These are phyloP conservation scores for Coriaria nepalensis DNA, from an alignment of 306 rosid species.

Conservation along the genomic window DNA sequence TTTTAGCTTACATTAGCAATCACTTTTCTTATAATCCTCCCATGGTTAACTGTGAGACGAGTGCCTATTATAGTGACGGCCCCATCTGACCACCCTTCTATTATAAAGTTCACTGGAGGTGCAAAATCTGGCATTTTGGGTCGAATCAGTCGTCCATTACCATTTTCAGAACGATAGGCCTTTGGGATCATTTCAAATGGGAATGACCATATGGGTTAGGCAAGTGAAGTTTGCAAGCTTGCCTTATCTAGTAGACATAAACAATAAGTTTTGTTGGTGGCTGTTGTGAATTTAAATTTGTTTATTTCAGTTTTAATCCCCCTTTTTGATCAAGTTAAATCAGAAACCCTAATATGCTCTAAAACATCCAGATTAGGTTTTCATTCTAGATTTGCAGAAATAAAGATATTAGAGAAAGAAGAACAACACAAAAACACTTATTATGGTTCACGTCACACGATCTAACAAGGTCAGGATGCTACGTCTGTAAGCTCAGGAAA, in stretches of 20 bases:
- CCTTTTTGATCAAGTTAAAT: constrained; percentile 37
- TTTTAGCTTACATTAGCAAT: constrained; percentile 40
- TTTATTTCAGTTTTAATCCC: constrained; percentile 51
- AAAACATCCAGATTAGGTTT: no score
- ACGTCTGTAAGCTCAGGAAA: no score
- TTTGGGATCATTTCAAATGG: constrained; percentile 61
- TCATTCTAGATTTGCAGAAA: no score
- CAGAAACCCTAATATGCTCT: no score
- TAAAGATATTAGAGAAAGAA: no score
- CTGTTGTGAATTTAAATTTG: constrained; percentile 61
- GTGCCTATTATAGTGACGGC: constrained; percentile 24
- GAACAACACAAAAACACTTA: no score
- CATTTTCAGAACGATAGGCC: constrained; percentile 64
- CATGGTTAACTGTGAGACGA: constrained; percentile 41
- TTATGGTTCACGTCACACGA: no score
- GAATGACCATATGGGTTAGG: constrained; percentile 41
- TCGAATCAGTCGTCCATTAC: constrained; percentile 51
- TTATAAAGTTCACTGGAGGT: constrained; percentile 46
- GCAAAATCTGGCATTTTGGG: constrained; percentile 44
- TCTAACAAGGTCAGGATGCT: no score
- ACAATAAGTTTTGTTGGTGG: constrained; percentile 40
- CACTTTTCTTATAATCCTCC: constrained; percentile 33
- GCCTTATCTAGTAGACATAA: constrained; percentile 46
- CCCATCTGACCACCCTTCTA: constrained; percentile 44
- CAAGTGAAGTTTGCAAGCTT: constrained; percentile 43